These are phyloP conservation scores for Calocera viscosa DNA, from an alignment of 768 basidiomycete genomes.

Conservation along the genomic window DNA sequence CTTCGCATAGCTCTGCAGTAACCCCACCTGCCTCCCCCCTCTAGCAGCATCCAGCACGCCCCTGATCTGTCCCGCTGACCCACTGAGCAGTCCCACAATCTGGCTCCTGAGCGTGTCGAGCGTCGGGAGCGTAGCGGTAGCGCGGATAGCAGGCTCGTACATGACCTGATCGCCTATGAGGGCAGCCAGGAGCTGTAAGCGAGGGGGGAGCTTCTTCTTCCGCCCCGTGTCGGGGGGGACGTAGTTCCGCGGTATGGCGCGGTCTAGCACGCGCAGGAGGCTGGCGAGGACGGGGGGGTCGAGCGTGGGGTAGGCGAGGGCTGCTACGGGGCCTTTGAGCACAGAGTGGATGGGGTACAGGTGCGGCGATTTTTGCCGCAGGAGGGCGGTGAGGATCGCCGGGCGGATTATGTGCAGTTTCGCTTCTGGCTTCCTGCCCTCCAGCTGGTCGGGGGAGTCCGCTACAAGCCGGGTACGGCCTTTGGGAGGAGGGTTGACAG, in stretches of 20 bases:
- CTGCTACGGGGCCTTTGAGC: conserved; percentile 49
- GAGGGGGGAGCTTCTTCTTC: conserved; percentile 35
- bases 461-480: conserved; percentile 20
- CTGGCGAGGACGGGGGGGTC: conserved; percentile 60
- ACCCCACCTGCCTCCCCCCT: conserved; percentile 56
- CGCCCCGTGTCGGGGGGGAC: conserved; percentile 39
- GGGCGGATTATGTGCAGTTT: conserved; percentile 61
- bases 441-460: conserved; percentile 16
- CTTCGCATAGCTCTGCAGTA: conserved; percentile 61
- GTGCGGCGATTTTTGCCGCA: conserved; percentile 48
- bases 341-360: conserved; percentile 38
- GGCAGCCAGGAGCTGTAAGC: conserved; percentile 47
- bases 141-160: conserved; percentile 43
- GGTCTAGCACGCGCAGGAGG: conserved; percentile 53
- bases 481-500: conserved; percentile 35
- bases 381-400: conserved; percentile 64
- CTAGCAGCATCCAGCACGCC: conserved; percentile 55
- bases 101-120: conserved; percentile 67
- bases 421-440: conserved; percentile 24
- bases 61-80: conserved; percentile 60
- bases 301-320: conserved; percentile 51
- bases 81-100: conserved; percentile 69
- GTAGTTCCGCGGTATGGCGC: conserved; percentile 48
- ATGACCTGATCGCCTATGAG: conserved; percentile 67
- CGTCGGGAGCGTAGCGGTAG: conserved; percentile 62